phyloP scores from a whole-genome alignment of 345 rosid species.

The Salix suchowensis region DNA sequence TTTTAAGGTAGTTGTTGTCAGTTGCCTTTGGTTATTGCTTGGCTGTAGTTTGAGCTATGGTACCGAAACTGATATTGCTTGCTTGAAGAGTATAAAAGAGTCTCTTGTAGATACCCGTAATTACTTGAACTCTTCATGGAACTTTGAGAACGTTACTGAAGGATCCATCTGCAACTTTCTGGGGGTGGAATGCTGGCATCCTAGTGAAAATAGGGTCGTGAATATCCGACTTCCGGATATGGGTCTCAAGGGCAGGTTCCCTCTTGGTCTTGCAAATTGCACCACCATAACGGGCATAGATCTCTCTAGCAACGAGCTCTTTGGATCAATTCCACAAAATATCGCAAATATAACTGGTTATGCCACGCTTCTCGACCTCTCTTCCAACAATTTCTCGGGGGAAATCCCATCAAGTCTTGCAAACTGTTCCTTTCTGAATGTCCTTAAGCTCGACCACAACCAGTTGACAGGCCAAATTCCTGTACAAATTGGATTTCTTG shows the following conservation, averaged over 20 bases:
- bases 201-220: constrained; percentile 74
- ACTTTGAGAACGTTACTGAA: constrained; percentile 45
- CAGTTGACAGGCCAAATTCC: constrained; percentile 67
- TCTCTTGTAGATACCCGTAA: constrained; percentile 45
- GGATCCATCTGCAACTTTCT: constrained; percentile 69
- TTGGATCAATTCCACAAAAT: constrained; percentile 53
- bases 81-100: constrained; percentile 38
- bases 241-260: constrained; percentile 71
- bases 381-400: constrained; percentile 66
- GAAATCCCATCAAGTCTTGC: constrained; percentile 40
- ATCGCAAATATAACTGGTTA: constrained; percentile 9
- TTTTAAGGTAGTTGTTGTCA: constrained; percentile 15
- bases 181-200: constrained; percentile 89
- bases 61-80: constrained; percentile 37
- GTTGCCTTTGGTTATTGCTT: constrained; percentile 36
- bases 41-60: constrained; percentile 39
- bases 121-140: constrained; percentile 50
- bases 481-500: constrained; percentile 34
- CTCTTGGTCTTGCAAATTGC: constrained; percentile 44
- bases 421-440: constrained; percentile 52
- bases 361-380: constrained; percentile 61
- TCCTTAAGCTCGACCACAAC: constrained; percentile 59
- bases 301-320: constrained; percentile 64
- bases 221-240: constrained; percentile 56
- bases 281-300: constrained; percentile 57